Percentiles rank a stretch among this genome's conserved stretches.
These are phyloP conservation scores for Pseudocercospora eumusae DNA, from an alignment of 2,329 filamentous ascomycete genomes.

Conservation along the genomic window DNA sequence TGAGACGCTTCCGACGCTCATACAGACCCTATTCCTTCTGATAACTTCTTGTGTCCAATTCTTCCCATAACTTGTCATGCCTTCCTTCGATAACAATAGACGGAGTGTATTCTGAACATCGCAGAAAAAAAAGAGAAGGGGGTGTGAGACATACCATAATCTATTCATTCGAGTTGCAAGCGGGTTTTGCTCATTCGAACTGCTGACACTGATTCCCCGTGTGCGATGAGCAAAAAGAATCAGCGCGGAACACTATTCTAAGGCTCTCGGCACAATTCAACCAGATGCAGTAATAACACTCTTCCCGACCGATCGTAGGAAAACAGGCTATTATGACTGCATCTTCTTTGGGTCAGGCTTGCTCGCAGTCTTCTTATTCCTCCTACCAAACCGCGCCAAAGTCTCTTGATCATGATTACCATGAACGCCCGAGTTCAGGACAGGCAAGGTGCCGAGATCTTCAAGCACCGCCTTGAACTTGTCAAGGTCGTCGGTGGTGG, in stretches of 20 bases:
- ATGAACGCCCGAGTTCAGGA: neutral
- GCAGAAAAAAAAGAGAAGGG: no score
- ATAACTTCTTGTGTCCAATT: no score
- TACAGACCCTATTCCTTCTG: no score
- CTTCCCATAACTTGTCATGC: no score
- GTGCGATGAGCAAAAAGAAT: neutral
- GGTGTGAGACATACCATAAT: neutral
- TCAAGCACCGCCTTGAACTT: neutral
- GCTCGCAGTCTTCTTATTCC: neutral
- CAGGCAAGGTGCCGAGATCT: neutral
- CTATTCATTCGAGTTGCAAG: neutral
- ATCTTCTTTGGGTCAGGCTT: neutral
- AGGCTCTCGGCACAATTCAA: neutral
- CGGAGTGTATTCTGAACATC: neutral
- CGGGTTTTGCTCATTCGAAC: neutral
- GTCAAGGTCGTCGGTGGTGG: neutral
- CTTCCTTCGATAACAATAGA: no score
- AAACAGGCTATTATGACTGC: neutral
- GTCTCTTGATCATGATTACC: neutral
- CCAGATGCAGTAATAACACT: neutral
- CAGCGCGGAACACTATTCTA: neutral
- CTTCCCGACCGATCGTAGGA: neutral
- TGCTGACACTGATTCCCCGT: neutral
- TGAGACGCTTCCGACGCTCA: no score
- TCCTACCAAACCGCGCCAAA: neutral